These are phyloP conservation scores for Cyclostephanos invisitatus DNA, from an alignment of 108 stramenopile species.

Conservation along the genomic window DNA sequence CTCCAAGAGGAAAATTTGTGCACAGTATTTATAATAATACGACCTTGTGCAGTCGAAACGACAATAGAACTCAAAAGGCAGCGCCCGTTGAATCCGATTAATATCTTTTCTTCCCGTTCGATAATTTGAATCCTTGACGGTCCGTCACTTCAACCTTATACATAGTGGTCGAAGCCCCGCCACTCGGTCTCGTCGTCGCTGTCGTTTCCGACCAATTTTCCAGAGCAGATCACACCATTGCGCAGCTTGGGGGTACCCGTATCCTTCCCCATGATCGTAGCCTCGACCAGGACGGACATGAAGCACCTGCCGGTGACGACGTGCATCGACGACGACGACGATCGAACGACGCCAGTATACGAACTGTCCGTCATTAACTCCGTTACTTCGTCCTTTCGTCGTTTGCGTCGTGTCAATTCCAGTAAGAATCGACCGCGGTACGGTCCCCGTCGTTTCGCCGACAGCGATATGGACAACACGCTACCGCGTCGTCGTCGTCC, in stretches of 20 bases:
- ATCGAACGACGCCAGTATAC: background rate
- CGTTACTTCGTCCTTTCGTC: background rate
- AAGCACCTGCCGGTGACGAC: background rate
- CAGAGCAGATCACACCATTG: constrained; percentile 30
- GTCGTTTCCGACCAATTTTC: constrained; percentile 42
- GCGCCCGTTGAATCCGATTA: too few relatives aligned
- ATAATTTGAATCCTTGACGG: too few relatives aligned
- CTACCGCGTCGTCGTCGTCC: too few relatives aligned
- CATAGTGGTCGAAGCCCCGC: constrained; percentile 31
- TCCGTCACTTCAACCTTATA: too few relatives aligned
- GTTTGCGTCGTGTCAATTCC: constrained; percentile 15
- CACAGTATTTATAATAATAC: too few relatives aligned
- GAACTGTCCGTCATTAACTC: background rate
- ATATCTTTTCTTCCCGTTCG: too few relatives aligned
- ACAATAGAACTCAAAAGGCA: too few relatives aligned
- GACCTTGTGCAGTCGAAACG: too few relatives aligned
- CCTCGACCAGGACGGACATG: constrained; percentile 21
- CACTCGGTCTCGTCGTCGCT: constrained; percentile 49
- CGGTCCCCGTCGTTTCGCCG: constrained; percentile 32
- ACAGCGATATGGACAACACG: background rate
- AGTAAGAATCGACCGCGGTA: constrained; percentile 35
- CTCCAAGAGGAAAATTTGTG: too few relatives aligned
- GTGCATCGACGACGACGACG: background rate
- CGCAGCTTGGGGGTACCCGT: constrained; percentile 44
- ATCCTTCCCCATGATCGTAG: constrained; percentile 46